Base-by-base conservation (phyloP, 192 early-diverging fungal genomes). In the Backusella parvicylindrica region DNA sequence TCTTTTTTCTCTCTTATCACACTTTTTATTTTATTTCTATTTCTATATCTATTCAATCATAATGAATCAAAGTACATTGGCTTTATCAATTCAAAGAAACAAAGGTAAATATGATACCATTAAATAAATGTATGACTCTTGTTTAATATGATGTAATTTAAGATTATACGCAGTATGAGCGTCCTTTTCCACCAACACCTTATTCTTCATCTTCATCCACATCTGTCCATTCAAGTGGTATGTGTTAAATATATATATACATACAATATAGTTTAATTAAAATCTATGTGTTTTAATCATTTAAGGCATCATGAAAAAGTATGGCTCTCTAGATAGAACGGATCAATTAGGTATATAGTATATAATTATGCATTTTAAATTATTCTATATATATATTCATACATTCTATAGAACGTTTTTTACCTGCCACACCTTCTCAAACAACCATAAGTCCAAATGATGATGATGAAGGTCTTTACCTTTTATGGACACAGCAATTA, bases 391-490 rank as follows among this genome's bases (percentile, higher is more conserved):
- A 47, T n/a, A 15, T 7, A 60, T 5, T 16, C 18, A 23, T 8
- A 23, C 11, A 56, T 18, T 21, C 60, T 21, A 53, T 56, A 60
- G 53, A 60, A 60, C 53, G 53, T 28, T 60, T 60, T 13, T 26
- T 60, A 60, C 53, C 53, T 60, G 53, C 53, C 9, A 60, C 64
- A 35, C 64, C 66, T 68, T 33, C 66, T 26, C 32, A 36, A 41
- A 56, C 75, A 1, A 41, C 49, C 5, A 28, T 70, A 16, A 60
- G 67, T 68, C 50, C 31, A 38, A 40, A 76, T 50, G 63, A 65
- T 50, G 64, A 73, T 32, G 71, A 78, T 36, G 77, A 78, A 56
- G 67, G 71, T 35, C 35, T 73, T 13, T 78, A 78, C 38, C 71
- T 78, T 38, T 49, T 73, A 37, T 78, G 65, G 65, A 78, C 71